Conservation (phyloP, 805 yeast genomes). For the Ogataea neopini region DNA sequence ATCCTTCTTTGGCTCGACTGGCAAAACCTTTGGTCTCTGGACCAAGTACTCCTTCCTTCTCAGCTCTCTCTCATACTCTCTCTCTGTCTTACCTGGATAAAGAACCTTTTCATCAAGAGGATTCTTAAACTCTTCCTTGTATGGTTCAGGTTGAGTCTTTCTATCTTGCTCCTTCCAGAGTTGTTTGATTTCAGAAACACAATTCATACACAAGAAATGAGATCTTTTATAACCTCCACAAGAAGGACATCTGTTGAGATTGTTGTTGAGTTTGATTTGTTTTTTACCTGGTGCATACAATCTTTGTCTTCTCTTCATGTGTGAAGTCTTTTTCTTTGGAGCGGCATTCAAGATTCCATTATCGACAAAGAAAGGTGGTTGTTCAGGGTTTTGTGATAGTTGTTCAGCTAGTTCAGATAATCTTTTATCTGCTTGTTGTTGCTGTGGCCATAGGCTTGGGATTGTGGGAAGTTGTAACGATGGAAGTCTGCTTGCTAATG, state of each 20-base stretch:
- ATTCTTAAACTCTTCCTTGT: constrained; percentile 47
- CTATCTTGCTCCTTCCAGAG: constrained; percentile 55
- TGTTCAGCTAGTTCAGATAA: constrained; percentile 25
- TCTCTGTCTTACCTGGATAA: constrained; percentile 70
- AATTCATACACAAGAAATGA: constrained; percentile 89
- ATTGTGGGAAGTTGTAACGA: constrained; percentile 6
- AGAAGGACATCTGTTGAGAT: constrained; percentile 88
- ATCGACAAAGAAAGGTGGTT: constrained; percentile 49
- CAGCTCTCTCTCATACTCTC: constrained; percentile 45
- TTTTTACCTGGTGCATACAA: constrained; percentile 81
- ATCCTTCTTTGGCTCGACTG: constrained; percentile 41
- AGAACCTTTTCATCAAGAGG: constrained; percentile 62
- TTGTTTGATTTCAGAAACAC: constrained; percentile 78
- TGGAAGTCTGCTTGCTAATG: constrained; percentile 6
- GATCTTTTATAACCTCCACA: constrained; percentile 92
- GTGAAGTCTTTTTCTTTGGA: constrained; percentile 92
- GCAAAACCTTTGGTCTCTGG: constrained; percentile 55
- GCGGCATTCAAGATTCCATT: constrained; percentile 84
- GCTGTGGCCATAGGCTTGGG: constrained; percentile 7
- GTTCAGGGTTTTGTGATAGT: constrained; percentile 36
- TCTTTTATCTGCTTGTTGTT: not conserved
- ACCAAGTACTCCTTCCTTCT: constrained; percentile 57
- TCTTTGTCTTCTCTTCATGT: constrained; percentile 80
- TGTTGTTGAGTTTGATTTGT: constrained; percentile 71
- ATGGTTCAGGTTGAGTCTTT: constrained; percentile 32